Percentiles rank a stretch among this genome's conserved stretches.
phyloP scores from a whole-genome alignment of 2,329 filamentous ascomycete species.

The Orbilia javanica region DNA sequence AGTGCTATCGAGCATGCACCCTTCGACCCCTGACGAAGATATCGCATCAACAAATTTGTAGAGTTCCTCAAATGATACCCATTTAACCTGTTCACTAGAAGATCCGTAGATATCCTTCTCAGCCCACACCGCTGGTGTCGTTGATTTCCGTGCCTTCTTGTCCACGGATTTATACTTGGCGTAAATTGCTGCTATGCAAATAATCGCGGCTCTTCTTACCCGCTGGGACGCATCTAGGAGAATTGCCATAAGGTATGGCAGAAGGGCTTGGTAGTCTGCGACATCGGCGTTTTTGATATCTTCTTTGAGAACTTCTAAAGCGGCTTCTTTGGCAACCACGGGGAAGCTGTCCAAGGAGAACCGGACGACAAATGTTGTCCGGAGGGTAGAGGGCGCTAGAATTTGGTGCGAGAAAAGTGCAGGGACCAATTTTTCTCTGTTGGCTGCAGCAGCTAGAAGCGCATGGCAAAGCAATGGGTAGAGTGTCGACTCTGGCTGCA shows the following conservation, averaged over 20 bases:
- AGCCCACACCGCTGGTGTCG: slow-evolving; percentile 30
- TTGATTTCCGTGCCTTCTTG: slow-evolving; percentile 43
- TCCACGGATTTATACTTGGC: slow-evolving; percentile 66
- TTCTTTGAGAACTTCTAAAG: slow-evolving; percentile 73
- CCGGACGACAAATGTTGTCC: slow-evolving; percentile 70
- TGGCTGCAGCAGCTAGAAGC: slow-evolving; percentile 44
- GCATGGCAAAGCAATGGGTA: slow-evolving; percentile 45
- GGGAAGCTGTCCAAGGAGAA: slow-evolving; percentile 65
- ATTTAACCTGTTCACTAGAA: slow-evolving; percentile 68
- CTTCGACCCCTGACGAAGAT: slow-evolving; percentile 82
- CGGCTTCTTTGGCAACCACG: slow-evolving; percentile 75
- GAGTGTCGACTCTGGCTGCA: slow-evolving; percentile 56
- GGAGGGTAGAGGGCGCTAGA: slow-evolving; percentile 65
- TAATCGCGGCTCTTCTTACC: slow-evolving; percentile 80
- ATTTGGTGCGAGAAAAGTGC: slow-evolving; percentile 59
- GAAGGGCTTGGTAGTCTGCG: slow-evolving; percentile 79
- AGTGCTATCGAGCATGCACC: slow-evolving; percentile 82
- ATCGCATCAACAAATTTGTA: slow-evolving; percentile 75
- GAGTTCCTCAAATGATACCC: slow-evolving; percentile 72
- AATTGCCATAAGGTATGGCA: slow-evolving; percentile 84
- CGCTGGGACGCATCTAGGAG: slow-evolving; percentile 80
- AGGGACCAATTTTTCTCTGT: slow-evolving; percentile 36
- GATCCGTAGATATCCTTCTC: slow-evolving; percentile 61
- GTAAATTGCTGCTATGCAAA: slow-evolving; percentile 66
- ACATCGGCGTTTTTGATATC: slow-evolving; percentile 62